Conservation (phyloP, 2,329 filamentous ascomycete genomes). For the Blastomyces parvus region DNA sequence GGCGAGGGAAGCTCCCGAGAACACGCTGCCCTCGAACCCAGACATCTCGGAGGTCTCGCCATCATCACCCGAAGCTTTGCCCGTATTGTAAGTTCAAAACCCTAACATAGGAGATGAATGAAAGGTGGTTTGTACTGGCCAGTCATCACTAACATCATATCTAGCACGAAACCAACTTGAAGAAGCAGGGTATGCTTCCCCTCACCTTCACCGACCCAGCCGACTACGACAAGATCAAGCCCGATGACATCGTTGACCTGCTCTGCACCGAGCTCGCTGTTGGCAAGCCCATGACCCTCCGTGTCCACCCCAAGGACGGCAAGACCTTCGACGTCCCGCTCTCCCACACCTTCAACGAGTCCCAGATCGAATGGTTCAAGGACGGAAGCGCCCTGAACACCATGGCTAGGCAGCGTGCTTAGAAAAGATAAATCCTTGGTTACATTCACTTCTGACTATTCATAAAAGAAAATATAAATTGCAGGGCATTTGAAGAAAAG, state of each 20-base stretch:
- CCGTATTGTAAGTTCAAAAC: conserved; percentile 58
- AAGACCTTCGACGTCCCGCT: conserved; percentile 72
- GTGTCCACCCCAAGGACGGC: conserved; percentile 84
- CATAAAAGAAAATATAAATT: conserved; percentile 1
- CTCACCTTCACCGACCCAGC: conserved; percentile 88
- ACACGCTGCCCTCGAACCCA: conserved; percentile 94
- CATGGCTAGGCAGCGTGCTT: conserved; percentile 64
- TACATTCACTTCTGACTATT: neutral
- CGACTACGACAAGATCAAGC: conserved; percentile 95
- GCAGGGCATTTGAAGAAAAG: neutral
- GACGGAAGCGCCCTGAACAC: conserved; percentile 96
- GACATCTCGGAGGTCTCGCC: conserved; percentile 91
- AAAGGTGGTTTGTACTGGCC: neutral
- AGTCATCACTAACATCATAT: conserved; percentile 14
- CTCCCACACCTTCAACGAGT: conserved; percentile 93
- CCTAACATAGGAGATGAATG: neutral
- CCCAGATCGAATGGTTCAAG: conserved; percentile 98
- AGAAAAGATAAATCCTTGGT: neutral
- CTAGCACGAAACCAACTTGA: conserved; percentile 96
- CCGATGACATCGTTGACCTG: conserved; percentile 85
- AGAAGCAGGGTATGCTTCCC: conserved; percentile 99
- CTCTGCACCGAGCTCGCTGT: conserved; percentile 80
- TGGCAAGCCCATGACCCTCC: conserved; percentile 85
- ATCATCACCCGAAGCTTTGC: conserved; percentile 95
- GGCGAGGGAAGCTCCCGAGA: conserved; percentile 96